phyloP scores from a whole-genome alignment of 208 protist genomes.

The Trypanosoma boissoni region DNA sequence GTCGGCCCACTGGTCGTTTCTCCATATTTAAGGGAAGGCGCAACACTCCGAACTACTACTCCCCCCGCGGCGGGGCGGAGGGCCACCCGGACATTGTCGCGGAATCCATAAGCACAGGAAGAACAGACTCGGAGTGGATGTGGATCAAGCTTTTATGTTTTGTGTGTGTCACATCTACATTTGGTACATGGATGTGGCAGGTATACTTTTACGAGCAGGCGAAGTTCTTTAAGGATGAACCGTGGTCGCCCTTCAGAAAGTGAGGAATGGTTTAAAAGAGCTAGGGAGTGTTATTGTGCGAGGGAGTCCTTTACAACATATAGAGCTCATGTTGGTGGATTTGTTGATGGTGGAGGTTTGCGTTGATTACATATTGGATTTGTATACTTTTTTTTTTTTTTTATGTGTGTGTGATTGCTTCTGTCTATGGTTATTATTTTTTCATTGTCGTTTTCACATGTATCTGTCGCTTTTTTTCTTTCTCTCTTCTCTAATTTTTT shows the following conservation, averaged over 20 bases:
- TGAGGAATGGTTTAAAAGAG: constrained; percentile 4
- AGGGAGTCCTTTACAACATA: not conserved
- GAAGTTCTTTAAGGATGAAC: constrained; percentile 87
- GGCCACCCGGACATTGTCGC: constrained; percentile 69
- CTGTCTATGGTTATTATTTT: too few species aligned
- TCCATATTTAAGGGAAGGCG: constrained; percentile 57
- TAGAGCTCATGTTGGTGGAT: not conserved
- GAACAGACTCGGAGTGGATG: constrained; percentile 80
- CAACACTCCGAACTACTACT: constrained; percentile 55
- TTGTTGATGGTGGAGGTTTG: too few species aligned
- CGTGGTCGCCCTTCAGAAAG: constrained; percentile 61
- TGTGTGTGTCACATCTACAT: constrained; percentile 62
- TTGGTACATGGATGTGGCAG: constrained; percentile 66
- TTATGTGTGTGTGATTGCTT: too few species aligned
- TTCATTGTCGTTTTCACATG: too few species aligned
- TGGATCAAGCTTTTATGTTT: constrained; percentile 83
- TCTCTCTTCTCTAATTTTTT: too few species aligned
- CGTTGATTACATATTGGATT: too few species aligned
- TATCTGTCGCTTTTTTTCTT: too few species aligned
- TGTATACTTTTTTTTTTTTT: too few species aligned
- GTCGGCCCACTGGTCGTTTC: not conserved
- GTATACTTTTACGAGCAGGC: constrained; percentile 73
- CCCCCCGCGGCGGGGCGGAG: constrained; percentile 29
- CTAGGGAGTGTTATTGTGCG: not conserved
- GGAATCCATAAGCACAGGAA: constrained; percentile 35